These are phyloP conservation scores for Thermomucor indicae-seudaticae DNA, from an alignment of 371 early-diverging fungal species.

Conservation along the genomic window DNA sequence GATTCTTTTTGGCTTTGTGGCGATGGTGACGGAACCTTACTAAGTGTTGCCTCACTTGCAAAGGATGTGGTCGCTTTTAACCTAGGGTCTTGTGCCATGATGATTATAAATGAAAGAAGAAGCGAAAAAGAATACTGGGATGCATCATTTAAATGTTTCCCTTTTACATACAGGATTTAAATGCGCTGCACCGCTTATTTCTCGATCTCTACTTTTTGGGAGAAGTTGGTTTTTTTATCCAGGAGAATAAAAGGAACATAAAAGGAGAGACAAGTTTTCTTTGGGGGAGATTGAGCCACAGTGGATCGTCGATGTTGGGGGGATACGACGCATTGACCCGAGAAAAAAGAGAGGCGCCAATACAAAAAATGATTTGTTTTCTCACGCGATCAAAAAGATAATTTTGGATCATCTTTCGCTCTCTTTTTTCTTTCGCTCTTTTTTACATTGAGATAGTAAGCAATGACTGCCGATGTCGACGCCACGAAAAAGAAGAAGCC, in stretches of 20 bases:
- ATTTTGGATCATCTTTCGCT: background rate
- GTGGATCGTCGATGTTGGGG: conserved; percentile 2
- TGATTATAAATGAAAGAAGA: background rate
- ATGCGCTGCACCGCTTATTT: conserved; percentile 1
- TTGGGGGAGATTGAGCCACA: background rate
- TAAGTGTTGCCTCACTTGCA: conserved; percentile 14
- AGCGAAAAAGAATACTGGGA: no score
- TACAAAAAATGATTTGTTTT: background rate
- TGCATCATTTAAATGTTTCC: conserved; percentile 4
- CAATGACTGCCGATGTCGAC: conserved; percentile 1
- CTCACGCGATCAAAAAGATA: background rate
- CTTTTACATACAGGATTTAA: no score
- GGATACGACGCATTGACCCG: no score
- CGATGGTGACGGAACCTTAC: no score
- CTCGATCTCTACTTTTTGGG: background rate
- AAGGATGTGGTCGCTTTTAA: conserved; percentile 12
- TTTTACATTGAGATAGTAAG: conserved; percentile 1
- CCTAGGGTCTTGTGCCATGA: conserved; percentile 11
- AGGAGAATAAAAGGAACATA: background rate
- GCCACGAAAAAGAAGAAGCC: conserved; percentile 1
- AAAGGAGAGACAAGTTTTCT: background rate
- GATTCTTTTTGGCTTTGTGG: background rate
- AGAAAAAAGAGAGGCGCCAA: no score
- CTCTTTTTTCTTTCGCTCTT: conserved; percentile 9
- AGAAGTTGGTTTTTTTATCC: background rate